Percentiles rank a stretch among this genome's conserved stretches.
These are phyloP conservation scores for Sclerotinia subarctica DNA, from an alignment of 2,329 filamentous ascomycete species.

Conservation along the genomic window DNA sequence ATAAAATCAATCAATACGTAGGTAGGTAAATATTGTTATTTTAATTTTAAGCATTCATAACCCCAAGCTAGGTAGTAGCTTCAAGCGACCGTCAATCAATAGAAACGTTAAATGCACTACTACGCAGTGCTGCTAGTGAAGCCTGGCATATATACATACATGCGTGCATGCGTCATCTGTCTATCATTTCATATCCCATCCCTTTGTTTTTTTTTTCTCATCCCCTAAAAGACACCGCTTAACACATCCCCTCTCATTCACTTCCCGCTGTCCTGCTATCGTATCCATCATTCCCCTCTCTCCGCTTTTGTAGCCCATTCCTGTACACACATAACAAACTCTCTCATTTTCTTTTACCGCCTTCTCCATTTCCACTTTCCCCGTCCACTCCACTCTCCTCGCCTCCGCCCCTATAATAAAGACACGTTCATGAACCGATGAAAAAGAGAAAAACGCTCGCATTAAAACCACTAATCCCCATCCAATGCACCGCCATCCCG, in stretches of 20 bases:
- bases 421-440: slow-evolving; percentile 3
- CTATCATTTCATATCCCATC: too few relatives aligned
- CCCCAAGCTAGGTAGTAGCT: not conserved
- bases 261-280: slow-evolving; percentile 8
- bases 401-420: slow-evolving; percentile 4
- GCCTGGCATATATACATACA: not conserved
- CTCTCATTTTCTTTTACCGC: not conserved
- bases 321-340: not conserved
- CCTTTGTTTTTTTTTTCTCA: not conserved
- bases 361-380: not conserved
- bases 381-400: not conserved
- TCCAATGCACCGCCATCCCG: slow-evolving; percentile 9
- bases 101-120: not conserved
- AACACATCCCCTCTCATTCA: not conserved
- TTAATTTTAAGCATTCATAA: too few relatives aligned
- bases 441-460: slow-evolving; percentile 11
- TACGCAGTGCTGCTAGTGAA: slow-evolving; percentile 7
- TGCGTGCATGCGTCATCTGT: slow-evolving; percentile 5
- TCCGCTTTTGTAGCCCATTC: not conserved
- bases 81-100: not conserved
- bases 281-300: not conserved
- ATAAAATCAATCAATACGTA: too few relatives aligned
- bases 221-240: not conserved
- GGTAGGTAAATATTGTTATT: not conserved
- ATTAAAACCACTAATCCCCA: slow-evolving; percentile 3